Evolutionary conservation across 768 basidiomycete species (phyloP).

Genomic region (Tulasnella sp.): DNA sequence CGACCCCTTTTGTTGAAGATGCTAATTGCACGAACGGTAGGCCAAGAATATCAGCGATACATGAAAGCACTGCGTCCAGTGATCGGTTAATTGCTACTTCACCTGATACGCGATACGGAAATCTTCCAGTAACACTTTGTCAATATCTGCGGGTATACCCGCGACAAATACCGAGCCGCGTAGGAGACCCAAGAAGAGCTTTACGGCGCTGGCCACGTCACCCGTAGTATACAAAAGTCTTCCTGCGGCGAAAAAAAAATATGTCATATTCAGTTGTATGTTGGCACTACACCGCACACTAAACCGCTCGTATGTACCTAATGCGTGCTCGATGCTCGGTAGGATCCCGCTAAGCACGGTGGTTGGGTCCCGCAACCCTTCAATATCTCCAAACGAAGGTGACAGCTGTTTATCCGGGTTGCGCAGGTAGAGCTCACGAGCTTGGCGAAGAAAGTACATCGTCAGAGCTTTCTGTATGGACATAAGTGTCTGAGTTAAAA

Average conservation of each 20-base stretch:
- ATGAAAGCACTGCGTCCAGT: too few species aligned
- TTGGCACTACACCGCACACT: neutral
- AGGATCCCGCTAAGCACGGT: conserved; percentile 52
- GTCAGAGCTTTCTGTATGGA: conserved; percentile 71
- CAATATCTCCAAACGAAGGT: conserved; percentile 72
- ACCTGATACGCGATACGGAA: conserved; percentile 81
- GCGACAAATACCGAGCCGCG: conserved; percentile 32
- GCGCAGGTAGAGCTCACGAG: conserved; percentile 50
- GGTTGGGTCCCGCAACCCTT: conserved; percentile 36
- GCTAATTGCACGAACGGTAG: too few species aligned
- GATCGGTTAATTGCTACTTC: too few species aligned
- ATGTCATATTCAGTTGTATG: neutral
- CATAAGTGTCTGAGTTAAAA: neutral
- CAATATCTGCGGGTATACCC: conserved; percentile 27
- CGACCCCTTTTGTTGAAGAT: conserved; percentile 28
- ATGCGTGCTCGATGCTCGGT: conserved; percentile 66
- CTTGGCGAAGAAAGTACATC: conserved; percentile 65
- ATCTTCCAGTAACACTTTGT: conserved; percentile 74
- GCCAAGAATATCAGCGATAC: too few species aligned
- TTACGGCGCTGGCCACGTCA: conserved; percentile 63
- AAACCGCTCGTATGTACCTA: conserved; percentile 39
- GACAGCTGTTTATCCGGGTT: conserved; percentile 51
- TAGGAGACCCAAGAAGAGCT: conserved; percentile 66
- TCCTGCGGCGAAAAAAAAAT: conserved; percentile 40
- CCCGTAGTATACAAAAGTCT: conserved; percentile 87